Percentiles rank a stretch among this genome's conserved stretches.
Evolutionary conservation across 305 asterid genomes (phyloP).

Genomic region (Fraxinus nigra): DNA sequence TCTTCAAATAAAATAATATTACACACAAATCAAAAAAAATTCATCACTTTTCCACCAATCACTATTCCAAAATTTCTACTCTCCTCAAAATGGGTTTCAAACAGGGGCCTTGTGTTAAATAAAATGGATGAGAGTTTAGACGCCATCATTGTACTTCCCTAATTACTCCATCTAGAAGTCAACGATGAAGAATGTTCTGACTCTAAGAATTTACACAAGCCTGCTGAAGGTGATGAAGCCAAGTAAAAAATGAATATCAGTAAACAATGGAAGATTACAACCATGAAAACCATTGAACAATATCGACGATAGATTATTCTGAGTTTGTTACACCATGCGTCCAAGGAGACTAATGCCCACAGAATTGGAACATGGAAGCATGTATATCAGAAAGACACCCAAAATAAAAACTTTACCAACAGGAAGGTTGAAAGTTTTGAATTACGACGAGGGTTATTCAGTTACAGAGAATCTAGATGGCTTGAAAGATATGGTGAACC

Average conservation of each 20-base stretch:
- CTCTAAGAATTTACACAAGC: background rate
- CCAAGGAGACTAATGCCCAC: background rate
- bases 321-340: background rate
- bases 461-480: background rate
- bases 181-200: background rate
- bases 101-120: background rate
- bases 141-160: background rate
- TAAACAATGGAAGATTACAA: background rate
- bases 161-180: background rate
- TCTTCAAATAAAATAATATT: no score
- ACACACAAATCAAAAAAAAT: no score
- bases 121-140: background rate
- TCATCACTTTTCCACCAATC: no score
- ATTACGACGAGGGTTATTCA: background rate
- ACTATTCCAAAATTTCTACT: no score
- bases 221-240: background rate
- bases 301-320: background rate
- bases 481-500: background rate
- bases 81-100: no score
- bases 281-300: background rate
- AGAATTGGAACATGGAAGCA: background rate
- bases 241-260: background rate
- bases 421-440: background rate
- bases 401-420: background rate
- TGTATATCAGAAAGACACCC: background rate